Conservation (phyloP, 2,329 filamentous ascomycete species). For the Calonectria pteridis region DNA sequence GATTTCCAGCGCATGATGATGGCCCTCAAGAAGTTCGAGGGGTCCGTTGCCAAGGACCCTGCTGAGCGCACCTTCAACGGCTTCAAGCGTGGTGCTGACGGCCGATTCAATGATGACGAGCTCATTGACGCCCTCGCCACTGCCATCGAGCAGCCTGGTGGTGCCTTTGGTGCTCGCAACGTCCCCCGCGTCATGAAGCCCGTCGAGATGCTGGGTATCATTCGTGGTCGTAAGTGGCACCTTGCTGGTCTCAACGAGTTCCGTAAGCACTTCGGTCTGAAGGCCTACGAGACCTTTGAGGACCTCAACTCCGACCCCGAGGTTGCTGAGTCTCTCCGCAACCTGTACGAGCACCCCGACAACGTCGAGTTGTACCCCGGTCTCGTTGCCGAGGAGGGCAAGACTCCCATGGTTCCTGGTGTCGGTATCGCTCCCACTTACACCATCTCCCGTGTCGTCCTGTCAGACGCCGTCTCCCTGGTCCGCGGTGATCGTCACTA, state of each 20-base stretch:
- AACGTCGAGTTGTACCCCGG: constrained; percentile 86
- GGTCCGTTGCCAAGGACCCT: constrained; percentile 73
- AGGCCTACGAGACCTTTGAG: constrained; percentile 81
- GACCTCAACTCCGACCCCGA: constrained; percentile 85
- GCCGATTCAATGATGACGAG: constrained; percentile 80
- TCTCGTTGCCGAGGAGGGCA: constrained; percentile 80
- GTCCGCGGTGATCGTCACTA: constrained; percentile 85
- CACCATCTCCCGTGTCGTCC: constrained; percentile 80
- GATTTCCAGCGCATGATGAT: constrained; percentile 70
- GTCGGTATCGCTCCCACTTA: constrained; percentile 82
- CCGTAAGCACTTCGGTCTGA: constrained; percentile 83
- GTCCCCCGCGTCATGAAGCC: constrained; percentile 80
- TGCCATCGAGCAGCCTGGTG: constrained; percentile 82
- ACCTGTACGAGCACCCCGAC: constrained; percentile 83
- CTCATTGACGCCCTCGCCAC: constrained; percentile 77
- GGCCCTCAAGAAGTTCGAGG: constrained; percentile 74
- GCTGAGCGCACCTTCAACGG: constrained; percentile 75
- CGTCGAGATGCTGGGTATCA: constrained; percentile 84
- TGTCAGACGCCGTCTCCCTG: constrained; percentile 83
- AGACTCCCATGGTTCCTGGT: constrained; percentile 79
- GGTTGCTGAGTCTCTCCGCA: constrained; percentile 73
- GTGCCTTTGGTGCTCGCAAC: constrained; percentile 79
- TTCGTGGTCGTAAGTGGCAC: constrained; percentile 83
- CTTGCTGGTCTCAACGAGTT: constrained; percentile 87
- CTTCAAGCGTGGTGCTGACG: constrained; percentile 73